Base-by-base conservation (phyloP, 768 basidiomycete genomes). In the Mycena indigotica region DNA sequence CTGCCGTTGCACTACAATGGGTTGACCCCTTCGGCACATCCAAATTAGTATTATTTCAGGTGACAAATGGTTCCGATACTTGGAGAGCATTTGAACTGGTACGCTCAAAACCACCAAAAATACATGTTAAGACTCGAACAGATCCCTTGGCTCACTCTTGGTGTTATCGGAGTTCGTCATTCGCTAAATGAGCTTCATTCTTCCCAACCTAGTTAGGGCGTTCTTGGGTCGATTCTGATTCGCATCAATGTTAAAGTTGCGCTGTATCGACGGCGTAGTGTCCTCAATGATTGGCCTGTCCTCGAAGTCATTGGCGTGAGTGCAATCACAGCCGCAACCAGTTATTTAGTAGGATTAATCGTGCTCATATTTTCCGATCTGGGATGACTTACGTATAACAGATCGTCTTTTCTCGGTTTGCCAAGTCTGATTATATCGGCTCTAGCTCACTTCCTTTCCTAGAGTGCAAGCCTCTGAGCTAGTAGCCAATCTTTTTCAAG, bases 1-100 rank as follows among this genome's bases (percentile, higher is more conserved):
- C 93, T 0, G 91, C 92, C 1, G 84, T 92, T n/a, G 81, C 89
- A 0, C 72, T 96, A 52, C 89, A 93, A 69, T 86, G 87, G 70
- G 80, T 94, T 46, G 88, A 95, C 66, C 93, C 93, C 0, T 95
- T 94, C 68, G 87, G 88, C 29, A 92, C 88, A 13, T 85, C 88
- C 21, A 93, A 93, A 65, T 80, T 94, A 19, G 91, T 93, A 6
- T 75, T 93, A 26, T 91, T 91, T 66, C 84, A 88, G 69, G 88
- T 86, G 16, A 86, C 84, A 1, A 83, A 78, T 57, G 77, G 76
- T 19, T 77, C 77, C 29, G 82, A 84, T 60, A 81, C 80, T 4
- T 90, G 88, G 88, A 75, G 84, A 45, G 84, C 84, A 0, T 90
- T 90, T 65, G 88, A 90, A 69, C 72, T 90, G 65, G 88, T 89